Conservation (phyloP, 768 basidiomycete species). For the Leccinum arenicola region DNA sequence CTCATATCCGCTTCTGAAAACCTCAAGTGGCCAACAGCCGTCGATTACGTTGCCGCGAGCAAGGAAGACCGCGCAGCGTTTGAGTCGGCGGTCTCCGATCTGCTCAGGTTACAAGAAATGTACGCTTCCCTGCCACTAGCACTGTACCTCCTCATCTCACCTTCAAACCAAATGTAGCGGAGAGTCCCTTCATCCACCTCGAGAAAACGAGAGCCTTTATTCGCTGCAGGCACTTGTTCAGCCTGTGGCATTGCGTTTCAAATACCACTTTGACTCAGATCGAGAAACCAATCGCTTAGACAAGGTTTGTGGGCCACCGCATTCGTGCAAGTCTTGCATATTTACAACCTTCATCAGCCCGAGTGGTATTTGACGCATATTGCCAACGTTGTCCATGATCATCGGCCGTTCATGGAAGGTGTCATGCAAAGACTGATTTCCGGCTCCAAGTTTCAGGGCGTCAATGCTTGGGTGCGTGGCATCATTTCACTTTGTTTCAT, state of each 20-base stretch:
- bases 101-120: constrained; percentile 78
- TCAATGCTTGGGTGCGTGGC: constrained; percentile 73
- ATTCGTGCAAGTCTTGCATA: neutral
- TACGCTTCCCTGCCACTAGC: constrained; percentile 37
- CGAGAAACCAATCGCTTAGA: constrained; percentile 88
- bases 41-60: constrained; percentile 57
- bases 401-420: constrained; percentile 73
- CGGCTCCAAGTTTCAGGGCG: constrained; percentile 54
- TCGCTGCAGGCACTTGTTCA: constrained; percentile 81
- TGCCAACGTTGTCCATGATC: constrained; percentile 83
- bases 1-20: constrained; percentile 65
- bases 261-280: constrained; percentile 89
- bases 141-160: constrained; percentile 4
- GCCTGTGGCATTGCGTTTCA: constrained; percentile 84
- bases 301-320: constrained; percentile 53
- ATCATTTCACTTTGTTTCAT: neutral
- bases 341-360: constrained; percentile 50
- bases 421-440: constrained; percentile 70
- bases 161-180: constrained; percentile 40
- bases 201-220: constrained; percentile 58
- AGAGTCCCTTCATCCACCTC: constrained; percentile 39
- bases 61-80: constrained; percentile 59
- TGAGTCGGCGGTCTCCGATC: constrained; percentile 72
- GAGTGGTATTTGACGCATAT: constrained; percentile 98
- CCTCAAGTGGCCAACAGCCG: constrained; percentile 80